phyloP scores from a whole-genome alignment of 78 protist genomes.

The Dictyostelium purpureum region DNA sequence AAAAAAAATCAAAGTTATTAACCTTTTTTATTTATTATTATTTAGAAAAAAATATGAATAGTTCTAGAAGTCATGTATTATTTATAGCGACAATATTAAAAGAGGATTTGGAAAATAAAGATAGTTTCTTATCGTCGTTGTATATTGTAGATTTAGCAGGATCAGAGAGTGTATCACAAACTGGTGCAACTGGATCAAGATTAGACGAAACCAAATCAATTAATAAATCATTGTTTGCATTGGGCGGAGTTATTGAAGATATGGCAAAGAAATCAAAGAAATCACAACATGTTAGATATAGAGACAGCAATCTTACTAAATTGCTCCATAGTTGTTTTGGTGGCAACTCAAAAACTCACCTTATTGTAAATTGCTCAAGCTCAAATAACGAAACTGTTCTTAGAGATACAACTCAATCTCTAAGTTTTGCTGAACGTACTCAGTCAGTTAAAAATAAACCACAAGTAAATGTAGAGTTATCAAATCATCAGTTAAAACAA shows the following conservation, averaged over 20 bases:
- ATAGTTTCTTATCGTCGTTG: constrained; percentile 1
- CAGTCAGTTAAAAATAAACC: constrained; percentile 46
- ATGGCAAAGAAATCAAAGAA: constrained; percentile 8
- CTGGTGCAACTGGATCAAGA: constrained; percentile 74
- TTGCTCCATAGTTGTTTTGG: constrained; percentile 87
- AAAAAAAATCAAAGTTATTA: too few relatives aligned
- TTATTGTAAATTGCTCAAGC: constrained; percentile 86
- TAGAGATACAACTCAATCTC: neutral
- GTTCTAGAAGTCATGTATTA: constrained; percentile 51
- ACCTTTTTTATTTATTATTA: too few relatives aligned
- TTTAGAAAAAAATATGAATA: constrained; percentile 19
- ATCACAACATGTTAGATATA: constrained; percentile 81
- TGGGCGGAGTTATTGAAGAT: constrained; percentile 91
- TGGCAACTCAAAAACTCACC: constrained; percentile 87
- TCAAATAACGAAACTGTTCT: constrained; percentile 14
- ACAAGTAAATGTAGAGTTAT: neutral
- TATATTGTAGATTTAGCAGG: constrained; percentile 95
- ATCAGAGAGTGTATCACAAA: constrained; percentile 87
- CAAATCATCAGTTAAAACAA: neutral
- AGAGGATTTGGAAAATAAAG: constrained; percentile 7
- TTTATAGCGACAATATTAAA: neutral
- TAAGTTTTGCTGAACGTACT: constrained; percentile 16
- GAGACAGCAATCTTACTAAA: constrained; percentile 89
- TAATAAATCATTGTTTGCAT: constrained; percentile 84
- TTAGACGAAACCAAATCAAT: constrained; percentile 88